Base-by-base conservation (phyloP, 257 asterid species). In the Parsonsia alboflavescens region DNA sequence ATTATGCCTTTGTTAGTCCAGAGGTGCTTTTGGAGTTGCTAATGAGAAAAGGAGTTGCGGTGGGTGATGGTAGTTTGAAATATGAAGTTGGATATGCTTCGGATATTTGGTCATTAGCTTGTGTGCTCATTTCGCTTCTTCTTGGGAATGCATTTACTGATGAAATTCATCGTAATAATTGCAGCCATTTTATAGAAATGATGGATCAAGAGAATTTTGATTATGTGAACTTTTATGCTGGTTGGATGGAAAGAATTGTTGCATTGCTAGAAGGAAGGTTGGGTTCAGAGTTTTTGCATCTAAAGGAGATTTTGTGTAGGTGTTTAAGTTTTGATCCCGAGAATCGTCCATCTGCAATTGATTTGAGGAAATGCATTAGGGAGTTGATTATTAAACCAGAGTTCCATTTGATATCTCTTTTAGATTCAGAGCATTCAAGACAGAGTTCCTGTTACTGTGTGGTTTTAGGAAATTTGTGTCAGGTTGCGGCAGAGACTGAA, bases 61-160 rank as follows among this genome's bases (percentile, higher is more conserved):
- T 87, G 73, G 83, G 76, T 79, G 54, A 21, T 71, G 86, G 56
- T 45, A 81, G 70, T 71, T 74, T 78, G 41, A 73, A 41, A 70
- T 73, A 75, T 73, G 82, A 82, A 77, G 85, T 89, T 72, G 85
- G 87, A 49, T 81, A 73, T 78, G 89, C 87, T 83, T 86, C 96
- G 22, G 97, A 92, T 85, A 88, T 85, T 80, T 94, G 97, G 99
- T 88, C 95, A 15, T 80, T 88, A 39, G 96, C 93, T 78, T 88
- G 92, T 82, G 77, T 88, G 28, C 78, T 94, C 63, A 78, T 86
- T 75, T 79, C 84, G 81, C 77, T 92, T 80, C 78, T 94, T 52
- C 70, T 80, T 71, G 96, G 97, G 64, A 82, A 80, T 66, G 79
- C 96, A 36, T 85, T 85, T 73, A 6, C 50, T 16, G 78, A 88